Base-by-base conservation (phyloP, 345 rosid genomes). In the Syzygium jambos region DNA sequence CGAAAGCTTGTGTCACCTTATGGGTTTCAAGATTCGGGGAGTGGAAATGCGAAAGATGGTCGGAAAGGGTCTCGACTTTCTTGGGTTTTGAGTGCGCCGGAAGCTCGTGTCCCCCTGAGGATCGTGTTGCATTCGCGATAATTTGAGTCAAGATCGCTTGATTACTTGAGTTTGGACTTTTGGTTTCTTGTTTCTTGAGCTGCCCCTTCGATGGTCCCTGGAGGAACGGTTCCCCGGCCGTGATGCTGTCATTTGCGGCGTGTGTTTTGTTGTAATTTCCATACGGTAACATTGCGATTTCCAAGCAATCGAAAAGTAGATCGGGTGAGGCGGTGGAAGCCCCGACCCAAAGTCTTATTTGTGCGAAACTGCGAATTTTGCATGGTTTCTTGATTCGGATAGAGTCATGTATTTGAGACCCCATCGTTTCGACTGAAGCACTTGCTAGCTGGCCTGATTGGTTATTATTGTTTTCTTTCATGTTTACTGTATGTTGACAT, bases 401-500 rank as follows among this genome's bases (percentile, higher is more conserved):
- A 2, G 13, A 68, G 38, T 38, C 13, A 9, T 41, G 80, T 6
- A 11, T 34, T 19, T 34, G 49, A 68, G 46, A 68, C 46, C 11
- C 14, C 49, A 0, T 19, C 19, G 80, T 73, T 73, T 34, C 49
- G 38, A 61, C 34, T n/a, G 14, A 19, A n/a, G 73, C 73, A 14
- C 38, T 13, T 61, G 73, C 38, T n/a, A 61, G 38, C 16, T n/a
- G 19, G 49, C 0, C 46, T 38, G 82, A 0, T 34, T 7, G 49
- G 80, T 73, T 73, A 17, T 34, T 17, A 9, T 41, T 19, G 38
- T 19, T 38, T 19, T 38, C 46, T 17, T 73, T 73, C 82, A 0
- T 73, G 82, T 38, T 38, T 38, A 73, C 82, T 1, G 49, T 0
- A 9, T 38, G 7, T 73, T 7, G 49, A 10, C 0, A 0, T 73